Evolutionary conservation across 73 alveolate genomes (phyloP), one percentile per base, ranked within the genome.

Genomic region (Paramecium sonneborni): DNA sequence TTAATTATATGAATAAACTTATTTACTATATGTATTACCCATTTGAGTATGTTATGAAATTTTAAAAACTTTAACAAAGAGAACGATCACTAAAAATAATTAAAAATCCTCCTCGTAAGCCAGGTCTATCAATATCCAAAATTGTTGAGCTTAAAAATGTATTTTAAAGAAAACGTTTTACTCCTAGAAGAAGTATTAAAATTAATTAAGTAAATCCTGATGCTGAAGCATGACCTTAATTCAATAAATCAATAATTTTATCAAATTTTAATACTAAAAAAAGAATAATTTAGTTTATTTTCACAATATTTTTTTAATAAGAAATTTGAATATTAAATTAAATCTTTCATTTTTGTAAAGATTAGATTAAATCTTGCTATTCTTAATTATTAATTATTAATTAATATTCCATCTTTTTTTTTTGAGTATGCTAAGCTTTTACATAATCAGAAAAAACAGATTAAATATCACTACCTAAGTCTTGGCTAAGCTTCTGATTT

Each of bases 11-110:
- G 48, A 62, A 62, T 62, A 62, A 62, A 32, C 28, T 62, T 1
- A 62, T 62, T n/a, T 62, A 62, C 24, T 62, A 62, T 62, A 62
- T 62, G 84, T 62, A 62, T 24, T 62, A 23, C 12, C 84, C 84
- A 62, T 62, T 3, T 62, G 84, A 62, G 1, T 62, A 62, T 26
- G 30, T 62, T 12, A 62, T 62, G 84, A 62, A 26, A 62, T 62
- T 23, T 10, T 6, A 62, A 26, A 62, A 62, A 62, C 48, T 62
- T 12, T 24, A 62, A 62, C 48, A 62, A 26, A 26, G 84, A 62
- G 84, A 62, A 26, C 21, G 84, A 21, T 62, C 84, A 62, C 24
- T 62, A 11, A 62, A 62, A 32, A 30, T 21, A 3, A 62, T 4
- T 32, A 62, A 24, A 30, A 30, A 62, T 9, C 84, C 46, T 23